phyloP scores from a whole-genome alignment of 768 basidiomycete species.

The Crassisporium funariophilum region DNA sequence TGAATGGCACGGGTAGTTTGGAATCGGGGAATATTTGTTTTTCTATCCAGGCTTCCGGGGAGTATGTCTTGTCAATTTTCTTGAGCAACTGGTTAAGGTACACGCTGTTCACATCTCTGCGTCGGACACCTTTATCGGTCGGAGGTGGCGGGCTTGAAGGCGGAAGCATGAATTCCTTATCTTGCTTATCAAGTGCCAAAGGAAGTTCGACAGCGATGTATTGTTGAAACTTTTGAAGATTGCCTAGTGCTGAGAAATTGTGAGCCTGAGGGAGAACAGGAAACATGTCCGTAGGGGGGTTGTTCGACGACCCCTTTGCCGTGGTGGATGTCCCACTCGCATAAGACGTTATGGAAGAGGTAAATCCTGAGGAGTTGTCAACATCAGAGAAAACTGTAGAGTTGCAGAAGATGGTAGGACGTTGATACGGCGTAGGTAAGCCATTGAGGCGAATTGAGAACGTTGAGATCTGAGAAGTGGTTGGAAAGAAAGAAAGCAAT shows the following conservation, averaged over 20 bases:
- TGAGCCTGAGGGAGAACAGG: slow-evolving; percentile 2
- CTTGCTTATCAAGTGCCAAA: neutral
- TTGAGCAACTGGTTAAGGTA: too few relatives aligned
- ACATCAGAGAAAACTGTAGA: slow-evolving; percentile 4
- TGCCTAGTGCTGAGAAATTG: neutral
- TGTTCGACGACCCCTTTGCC: too few relatives aligned
- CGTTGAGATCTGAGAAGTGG: too few relatives aligned
- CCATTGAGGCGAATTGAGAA: slow-evolving; percentile 11
- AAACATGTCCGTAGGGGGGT: too few relatives aligned
- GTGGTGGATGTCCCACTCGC: too few relatives aligned
- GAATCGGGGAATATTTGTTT: neutral
- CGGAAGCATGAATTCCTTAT: too few relatives aligned
- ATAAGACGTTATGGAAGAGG: neutral
- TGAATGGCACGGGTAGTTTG: neutral
- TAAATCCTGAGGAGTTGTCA: neutral
- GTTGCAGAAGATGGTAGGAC: neutral
- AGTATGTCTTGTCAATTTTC: too few relatives aligned
- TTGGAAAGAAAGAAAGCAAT: too few relatives aligned
- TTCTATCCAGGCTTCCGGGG: too few relatives aligned
- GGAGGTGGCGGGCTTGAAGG: too few relatives aligned
- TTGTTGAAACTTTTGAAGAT: neutral
- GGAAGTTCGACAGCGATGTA: neutral
- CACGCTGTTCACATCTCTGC: too few relatives aligned
- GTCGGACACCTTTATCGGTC: too few relatives aligned
- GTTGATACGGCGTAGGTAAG: slow-evolving; percentile 1